These are phyloP conservation scores for Populus ilicifolia DNA, from an alignment of 345 rosid species.

Conservation along the genomic window DNA sequence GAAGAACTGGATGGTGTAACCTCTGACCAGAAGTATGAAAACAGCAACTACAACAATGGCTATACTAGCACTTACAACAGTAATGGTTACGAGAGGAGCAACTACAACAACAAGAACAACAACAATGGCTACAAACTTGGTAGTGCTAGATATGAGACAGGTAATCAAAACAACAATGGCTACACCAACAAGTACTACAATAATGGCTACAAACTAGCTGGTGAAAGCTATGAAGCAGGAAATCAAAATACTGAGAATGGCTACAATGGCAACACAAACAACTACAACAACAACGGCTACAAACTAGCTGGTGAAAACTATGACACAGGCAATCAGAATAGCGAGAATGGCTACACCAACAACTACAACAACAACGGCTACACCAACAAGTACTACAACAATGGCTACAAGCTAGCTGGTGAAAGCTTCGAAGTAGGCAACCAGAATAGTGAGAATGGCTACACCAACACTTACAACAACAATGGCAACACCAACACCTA, in stretches of 20 bases:
- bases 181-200: slow-evolving; percentile 11
- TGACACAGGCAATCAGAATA: background rate
- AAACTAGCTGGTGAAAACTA: background rate
- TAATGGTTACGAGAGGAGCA: background rate
- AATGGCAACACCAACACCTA: slow-evolving; percentile 6
- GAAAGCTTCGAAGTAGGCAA: background rate
- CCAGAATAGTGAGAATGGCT: background rate
- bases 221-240: too few relatives aligned
- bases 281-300: slow-evolving; percentile 17
- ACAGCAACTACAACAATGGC: slow-evolving; percentile 19
- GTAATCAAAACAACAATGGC: slow-evolving; percentile 13
- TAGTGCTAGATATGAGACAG: slow-evolving; percentile 11
- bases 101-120: slow-evolving; percentile 10
- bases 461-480: slow-evolving; percentile 6
- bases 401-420: slow-evolving; percentile 11
- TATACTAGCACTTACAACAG: slow-evolving; percentile 11
- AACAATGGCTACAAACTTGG: background rate
- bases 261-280: slow-evolving; percentile 11
- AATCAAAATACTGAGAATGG: too few relatives aligned
- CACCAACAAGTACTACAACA: background rate
- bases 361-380: slow-evolving; percentile 11
- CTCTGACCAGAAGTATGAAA: slow-evolving; percentile 11
- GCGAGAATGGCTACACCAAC: slow-evolving; percentile 12
- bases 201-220: background rate
- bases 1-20: slow-evolving; percentile 40